Conservation (phyloP, 2,329 filamentous ascomycete species). For the Shiraia sp. region DNA sequence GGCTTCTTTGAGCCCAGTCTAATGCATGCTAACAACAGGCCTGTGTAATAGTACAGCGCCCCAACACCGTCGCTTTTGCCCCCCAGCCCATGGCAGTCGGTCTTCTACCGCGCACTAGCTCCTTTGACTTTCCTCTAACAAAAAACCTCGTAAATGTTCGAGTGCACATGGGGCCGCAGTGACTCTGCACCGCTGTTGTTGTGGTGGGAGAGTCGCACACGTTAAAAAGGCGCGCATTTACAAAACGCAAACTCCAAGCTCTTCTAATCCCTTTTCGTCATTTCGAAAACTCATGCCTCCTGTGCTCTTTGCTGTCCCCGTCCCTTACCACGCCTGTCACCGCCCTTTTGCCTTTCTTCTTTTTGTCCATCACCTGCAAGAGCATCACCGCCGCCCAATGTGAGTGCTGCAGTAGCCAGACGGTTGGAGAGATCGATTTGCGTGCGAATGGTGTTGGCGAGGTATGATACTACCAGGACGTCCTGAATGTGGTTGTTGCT, state of each 20-base stretch:
- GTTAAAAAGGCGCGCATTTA: constrained; percentile 9
- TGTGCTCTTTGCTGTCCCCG: constrained; percentile 36
- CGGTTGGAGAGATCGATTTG: constrained; percentile 98
- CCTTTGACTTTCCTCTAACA: background rate
- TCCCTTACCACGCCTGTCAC: constrained; percentile 38
- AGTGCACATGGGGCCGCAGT: background rate
- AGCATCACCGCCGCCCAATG: constrained; percentile 49
- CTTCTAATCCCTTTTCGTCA: constrained; percentile 14
- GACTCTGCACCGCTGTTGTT: too few relatives aligned
- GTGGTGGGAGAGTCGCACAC: background rate
- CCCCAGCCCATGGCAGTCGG: too few relatives aligned
- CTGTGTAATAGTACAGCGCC: constrained; percentile 18
- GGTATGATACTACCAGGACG: constrained; percentile 95
- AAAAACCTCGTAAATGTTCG: background rate
- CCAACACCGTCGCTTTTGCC: background rate
- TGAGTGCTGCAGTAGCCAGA: constrained; percentile 68
- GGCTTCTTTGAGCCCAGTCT: constrained; percentile 14
- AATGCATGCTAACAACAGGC: constrained; percentile 14
- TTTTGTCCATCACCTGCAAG: constrained; percentile 40
- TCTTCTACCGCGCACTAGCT: background rate
- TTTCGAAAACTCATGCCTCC: constrained; percentile 35
- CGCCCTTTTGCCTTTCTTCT: constrained; percentile 34
- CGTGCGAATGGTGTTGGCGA: constrained; percentile 97
- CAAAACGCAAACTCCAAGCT: constrained; percentile 26
- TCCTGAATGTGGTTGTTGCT: constrained; percentile 99